Evolutionary conservation across 345 rosid genomes (phyloP).

Genomic region (Rubroshorea leprosula): DNA sequence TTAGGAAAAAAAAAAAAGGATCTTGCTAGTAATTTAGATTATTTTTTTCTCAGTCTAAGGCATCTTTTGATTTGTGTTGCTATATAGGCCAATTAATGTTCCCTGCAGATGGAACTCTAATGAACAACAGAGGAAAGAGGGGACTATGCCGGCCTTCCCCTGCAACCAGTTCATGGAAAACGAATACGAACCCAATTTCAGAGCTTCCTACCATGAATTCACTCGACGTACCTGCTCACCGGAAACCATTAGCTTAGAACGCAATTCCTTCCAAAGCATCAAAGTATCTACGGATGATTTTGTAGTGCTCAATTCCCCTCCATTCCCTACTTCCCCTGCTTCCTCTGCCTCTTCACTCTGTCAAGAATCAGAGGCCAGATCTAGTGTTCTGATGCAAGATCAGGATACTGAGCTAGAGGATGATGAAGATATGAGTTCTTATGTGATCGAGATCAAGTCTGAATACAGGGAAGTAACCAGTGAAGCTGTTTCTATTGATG

Average conservation of each 20-base stretch:
- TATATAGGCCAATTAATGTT: conserved; percentile 66
- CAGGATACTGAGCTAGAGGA: conserved; percentile 35
- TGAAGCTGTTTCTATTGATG: conserved; percentile 57
- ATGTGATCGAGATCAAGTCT: conserved; percentile 78
- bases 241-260: conserved; percentile 58
- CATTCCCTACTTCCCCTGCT: conserved; percentile 21
- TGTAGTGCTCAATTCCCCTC: conserved; percentile 66
- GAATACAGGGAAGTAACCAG: conserved; percentile 34
- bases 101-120: conserved; percentile 67
- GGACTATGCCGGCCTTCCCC: conserved; percentile 30
- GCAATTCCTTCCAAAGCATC: conserved; percentile 41
- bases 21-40: too few species aligned
- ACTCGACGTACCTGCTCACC: conserved; percentile 56
- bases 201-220: conserved; percentile 31
- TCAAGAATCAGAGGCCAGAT: conserved; percentile 31
- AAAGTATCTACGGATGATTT: conserved; percentile 41
- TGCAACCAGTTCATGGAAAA: conserved; percentile 32
- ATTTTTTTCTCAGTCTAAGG: too few species aligned
- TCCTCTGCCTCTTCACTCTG: conserved; percentile 70
- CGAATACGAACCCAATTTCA: conserved; percentile 23
- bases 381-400: too few species aligned
- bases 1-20: too few species aligned
- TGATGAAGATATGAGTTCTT: conserved; percentile 72
- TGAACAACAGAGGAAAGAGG: conserved; percentile 28
- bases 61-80: too few species aligned